Evolutionary conservation across 1,139 yeast species (phyloP), one percentile per base, ranked within the genome.

Genomic region (Suhomyces yuchorum): DNA sequence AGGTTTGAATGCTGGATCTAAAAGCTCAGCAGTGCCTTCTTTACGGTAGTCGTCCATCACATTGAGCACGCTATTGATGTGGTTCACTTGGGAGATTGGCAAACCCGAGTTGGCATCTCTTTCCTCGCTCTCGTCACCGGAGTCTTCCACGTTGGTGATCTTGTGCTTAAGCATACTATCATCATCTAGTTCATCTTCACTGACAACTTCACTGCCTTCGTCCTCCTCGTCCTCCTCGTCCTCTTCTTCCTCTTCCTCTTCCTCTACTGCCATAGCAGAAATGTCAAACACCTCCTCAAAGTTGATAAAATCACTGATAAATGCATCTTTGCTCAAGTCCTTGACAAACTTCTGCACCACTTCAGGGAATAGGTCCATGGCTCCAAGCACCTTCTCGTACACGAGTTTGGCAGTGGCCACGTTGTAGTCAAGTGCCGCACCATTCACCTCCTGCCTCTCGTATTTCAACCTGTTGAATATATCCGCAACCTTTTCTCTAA

Each of bases 261-360:
- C 47, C 2, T 40, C 44, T 11, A 32, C 46, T n/a, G 28, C 49
- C 5, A 42, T 28, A 14, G 38, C 51, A 8, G 44, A 52, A 20
- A 48, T 44, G 15, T 42, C 48, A 40, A 53, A 50, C 24, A 52
- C 56, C 17, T 56, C 59, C 26, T 62, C 63, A 46, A 63, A 66
- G 49, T 68, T 63, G 37, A 66, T 58, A 50, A 69, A 70, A 40
- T 71, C 75, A 14, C 59, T 58, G 15, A 66, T 52, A 47, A 71
- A 71, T 19, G 62, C 70, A n/a, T 63, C 67, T 42, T 65, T 66
- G 38, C 52, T 52, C 46, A 71, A 56, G 22, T 46, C 43, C 30
- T 55, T 56, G 15, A 68, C 54, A 24, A 63, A 56, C 28, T 49
- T 48, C 45, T 60, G 64, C 34, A 64, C 49, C 8, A 62, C 66